Evolutionary conservation across 2,329 filamentous ascomycete genomes (phyloP).

Genomic region (Chalara sp.): DNA sequence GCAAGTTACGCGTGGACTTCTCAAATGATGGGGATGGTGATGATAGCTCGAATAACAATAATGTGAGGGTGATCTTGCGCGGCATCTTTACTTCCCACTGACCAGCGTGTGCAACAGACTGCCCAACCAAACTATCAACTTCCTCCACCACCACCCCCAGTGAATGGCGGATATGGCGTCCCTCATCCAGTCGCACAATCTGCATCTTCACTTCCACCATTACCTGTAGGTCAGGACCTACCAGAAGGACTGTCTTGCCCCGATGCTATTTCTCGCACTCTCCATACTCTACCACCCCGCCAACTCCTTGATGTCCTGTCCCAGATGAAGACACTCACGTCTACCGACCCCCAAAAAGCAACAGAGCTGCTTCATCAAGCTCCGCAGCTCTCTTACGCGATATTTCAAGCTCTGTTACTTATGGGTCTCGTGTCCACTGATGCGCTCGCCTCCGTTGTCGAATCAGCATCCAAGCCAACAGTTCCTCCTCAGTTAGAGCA

Average conservation of each 20-base stretch:
- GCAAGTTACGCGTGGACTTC: constrained; percentile 92
- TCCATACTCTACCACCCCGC: constrained; percentile 76
- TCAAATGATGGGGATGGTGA: constrained; percentile 78
- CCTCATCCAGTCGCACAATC: constrained; percentile 24
- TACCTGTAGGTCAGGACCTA: constrained; percentile 79
- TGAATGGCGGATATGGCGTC: constrained; percentile 28
- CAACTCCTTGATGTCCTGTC: constrained; percentile 90
- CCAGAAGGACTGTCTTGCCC: constrained; percentile 76
- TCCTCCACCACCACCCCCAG: neutral
- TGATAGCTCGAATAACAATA: constrained; percentile 31
- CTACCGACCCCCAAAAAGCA: constrained; percentile 72
- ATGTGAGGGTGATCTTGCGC: constrained; percentile 2
- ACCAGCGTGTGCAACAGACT: constrained; percentile 14
- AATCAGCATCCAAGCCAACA: constrained; percentile 39
- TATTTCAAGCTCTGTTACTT: constrained; percentile 88
- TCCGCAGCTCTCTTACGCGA: constrained; percentile 87
- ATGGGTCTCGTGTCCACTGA: constrained; percentile 88
- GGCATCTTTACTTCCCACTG: neutral
- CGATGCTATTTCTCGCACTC: constrained; percentile 87
- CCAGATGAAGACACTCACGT: constrained; percentile 90
- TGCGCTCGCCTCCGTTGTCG: constrained; percentile 74
- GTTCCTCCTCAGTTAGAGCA: constrained; percentile 35
- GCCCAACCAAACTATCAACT: constrained; percentile 3
- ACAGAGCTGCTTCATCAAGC: constrained; percentile 82
- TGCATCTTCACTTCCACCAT: constrained; percentile 60